These are phyloP conservation scores for Mycena vitilis DNA, from an alignment of 768 basidiomycete species.

Conservation along the genomic window DNA sequence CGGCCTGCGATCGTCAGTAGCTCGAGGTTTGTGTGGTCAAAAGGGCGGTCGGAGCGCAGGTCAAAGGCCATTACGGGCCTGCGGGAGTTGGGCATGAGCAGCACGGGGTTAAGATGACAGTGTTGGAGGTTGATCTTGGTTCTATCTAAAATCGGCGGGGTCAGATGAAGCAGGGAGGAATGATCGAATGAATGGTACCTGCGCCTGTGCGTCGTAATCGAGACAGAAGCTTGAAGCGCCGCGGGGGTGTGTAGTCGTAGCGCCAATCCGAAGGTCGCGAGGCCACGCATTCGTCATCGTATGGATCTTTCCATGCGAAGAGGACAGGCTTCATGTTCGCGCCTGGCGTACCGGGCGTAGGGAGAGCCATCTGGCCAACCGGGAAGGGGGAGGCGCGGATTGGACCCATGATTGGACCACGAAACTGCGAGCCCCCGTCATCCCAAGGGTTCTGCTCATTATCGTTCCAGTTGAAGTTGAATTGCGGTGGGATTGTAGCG, in stretches of 20 bases:
- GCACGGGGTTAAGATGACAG: conserved; percentile 23
- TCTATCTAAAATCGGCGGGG: conserved; percentile 4
- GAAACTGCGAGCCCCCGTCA: neutral
- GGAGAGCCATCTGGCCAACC: neutral
- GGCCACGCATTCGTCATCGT: conserved; percentile 19
- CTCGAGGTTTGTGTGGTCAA: conserved; percentile 45
- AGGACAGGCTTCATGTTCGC: conserved; percentile 17
- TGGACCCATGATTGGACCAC: neutral
- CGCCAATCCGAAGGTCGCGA: conserved; percentile 34
- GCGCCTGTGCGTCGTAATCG: conserved; percentile 5
- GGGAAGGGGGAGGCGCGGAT: neutral
- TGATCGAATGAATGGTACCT: neutral
- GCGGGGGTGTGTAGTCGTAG: conserved; percentile 27
- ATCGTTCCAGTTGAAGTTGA: neutral
- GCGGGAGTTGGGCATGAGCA: conserved; percentile 31
- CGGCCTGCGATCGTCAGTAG: conserved; percentile 59
- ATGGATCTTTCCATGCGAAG: conserved; percentile 12
- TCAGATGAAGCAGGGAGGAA: neutral
- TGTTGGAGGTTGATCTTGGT: conserved; percentile 22
- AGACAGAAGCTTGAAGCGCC: conserved; percentile 19
- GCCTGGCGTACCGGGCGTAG: neutral
- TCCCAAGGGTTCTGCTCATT: neutral
- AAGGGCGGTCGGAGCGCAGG: conserved; percentile 55
- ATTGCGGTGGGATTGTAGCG: neutral
- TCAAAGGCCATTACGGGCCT: conserved; percentile 47